phyloP scores from a whole-genome alignment of 495 filamentous ascomycete species.

The Bathelium albidoporum region DNA sequence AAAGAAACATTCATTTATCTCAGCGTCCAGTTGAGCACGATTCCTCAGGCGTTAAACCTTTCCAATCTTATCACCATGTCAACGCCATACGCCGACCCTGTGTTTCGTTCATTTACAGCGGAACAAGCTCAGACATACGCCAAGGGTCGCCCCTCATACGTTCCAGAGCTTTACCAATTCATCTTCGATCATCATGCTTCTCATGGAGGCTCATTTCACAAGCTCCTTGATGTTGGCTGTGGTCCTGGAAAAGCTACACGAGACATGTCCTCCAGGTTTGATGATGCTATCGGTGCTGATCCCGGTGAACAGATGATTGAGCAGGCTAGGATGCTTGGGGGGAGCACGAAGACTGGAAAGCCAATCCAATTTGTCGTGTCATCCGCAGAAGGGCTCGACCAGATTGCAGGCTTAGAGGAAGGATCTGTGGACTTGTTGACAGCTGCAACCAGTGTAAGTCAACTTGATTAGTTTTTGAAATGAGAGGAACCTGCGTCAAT shows the following conservation, averaged over 20 bases:
- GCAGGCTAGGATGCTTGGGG: conserved; percentile 33
- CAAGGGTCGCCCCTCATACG: conserved; percentile 33
- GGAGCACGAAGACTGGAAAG: conserved; percentile 22
- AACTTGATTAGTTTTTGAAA: not conserved
- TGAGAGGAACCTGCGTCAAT: no score
- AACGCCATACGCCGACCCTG: conserved; percentile 13
- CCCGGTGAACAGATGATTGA: conserved; percentile 45
- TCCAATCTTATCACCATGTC: not conserved
- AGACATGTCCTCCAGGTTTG: conserved; percentile 34
- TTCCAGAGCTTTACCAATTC: conserved; percentile 35
- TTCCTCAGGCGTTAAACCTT: no score
- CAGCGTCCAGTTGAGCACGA: no score
- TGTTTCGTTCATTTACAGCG: conserved; percentile 38
- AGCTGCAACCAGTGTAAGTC: conserved; percentile 28
- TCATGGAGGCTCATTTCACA: conserved; percentile 38
- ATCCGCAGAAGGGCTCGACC: conserved; percentile 37
- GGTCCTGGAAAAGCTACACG: conserved; percentile 41
- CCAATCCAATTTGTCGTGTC: conserved; percentile 37
- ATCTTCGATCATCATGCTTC: conserved; percentile 40
- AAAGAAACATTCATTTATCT: no score
- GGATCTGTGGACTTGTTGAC: conserved; percentile 43
- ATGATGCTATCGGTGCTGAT: conserved; percentile 43
- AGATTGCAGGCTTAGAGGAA: conserved; percentile 18
- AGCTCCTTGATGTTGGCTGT: conserved; percentile 47
- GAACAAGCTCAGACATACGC: conserved; percentile 39